These are phyloP conservation scores for Cladosporium halotolerans DNA, from an alignment of 2,329 filamentous ascomycete genomes.

Conservation along the genomic window DNA sequence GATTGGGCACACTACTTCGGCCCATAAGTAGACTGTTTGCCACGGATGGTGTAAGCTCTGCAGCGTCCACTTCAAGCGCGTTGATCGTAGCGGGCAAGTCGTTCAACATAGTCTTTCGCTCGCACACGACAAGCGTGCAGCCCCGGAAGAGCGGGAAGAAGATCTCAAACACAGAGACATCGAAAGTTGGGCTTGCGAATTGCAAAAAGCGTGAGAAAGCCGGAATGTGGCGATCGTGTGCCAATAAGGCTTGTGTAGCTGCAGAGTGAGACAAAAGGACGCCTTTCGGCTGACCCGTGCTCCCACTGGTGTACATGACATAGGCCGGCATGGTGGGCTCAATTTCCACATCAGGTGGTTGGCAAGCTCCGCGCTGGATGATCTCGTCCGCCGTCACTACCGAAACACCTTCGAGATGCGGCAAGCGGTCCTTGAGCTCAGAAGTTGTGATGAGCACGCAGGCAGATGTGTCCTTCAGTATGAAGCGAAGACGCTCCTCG, in stretches of 20 bases:
- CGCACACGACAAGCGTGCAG: conserved; percentile 64
- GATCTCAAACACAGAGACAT: conserved; percentile 91
- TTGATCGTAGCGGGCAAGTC: conserved; percentile 65
- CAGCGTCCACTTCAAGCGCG: conserved; percentile 66
- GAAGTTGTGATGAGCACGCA: conserved; percentile 59
- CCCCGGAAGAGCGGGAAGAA: conserved; percentile 79
- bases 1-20: conserved; percentile 58
- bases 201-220: conserved; percentile 74
- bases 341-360: not conserved
- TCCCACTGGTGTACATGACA: conserved; percentile 90
- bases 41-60: conserved; percentile 84
- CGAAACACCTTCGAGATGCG: conserved; percentile 29
- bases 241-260: conserved; percentile 73
- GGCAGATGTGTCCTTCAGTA: conserved; percentile 69
- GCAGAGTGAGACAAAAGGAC: conserved; percentile 75
- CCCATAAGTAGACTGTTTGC: conserved; percentile 67
- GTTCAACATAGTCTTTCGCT: conserved; percentile 63
- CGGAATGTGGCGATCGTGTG: conserved; percentile 74
- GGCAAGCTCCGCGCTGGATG: not conserved
- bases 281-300: conserved; percentile 82
- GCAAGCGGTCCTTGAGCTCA: conserved; percentile 38
- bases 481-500: conserved; percentile 69
- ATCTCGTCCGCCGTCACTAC: conserved; percentile 39
- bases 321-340: conserved; percentile 55
- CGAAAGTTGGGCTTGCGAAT: conserved; percentile 87